A percentile compares a stretch with the other conserved stretches of the same genome.
Evolutionary conservation across 148 eudicot species (phyloP).

Genomic region (Beta vulgaris): DNA sequence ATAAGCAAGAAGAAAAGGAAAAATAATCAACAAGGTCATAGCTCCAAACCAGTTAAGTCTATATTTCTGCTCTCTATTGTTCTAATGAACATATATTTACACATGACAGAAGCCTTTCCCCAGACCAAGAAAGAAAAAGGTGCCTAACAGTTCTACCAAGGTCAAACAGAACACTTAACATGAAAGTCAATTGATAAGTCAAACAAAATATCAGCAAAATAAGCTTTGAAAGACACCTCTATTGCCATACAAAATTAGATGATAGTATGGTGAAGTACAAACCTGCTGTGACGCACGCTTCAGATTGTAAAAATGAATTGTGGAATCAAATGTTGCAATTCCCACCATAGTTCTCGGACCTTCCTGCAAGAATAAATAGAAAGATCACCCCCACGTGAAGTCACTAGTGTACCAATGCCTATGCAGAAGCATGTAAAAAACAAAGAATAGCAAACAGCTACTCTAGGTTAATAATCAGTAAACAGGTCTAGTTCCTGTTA

Average conservation of each 20-base stretch:
- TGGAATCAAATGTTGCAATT: conserved; percentile 89
- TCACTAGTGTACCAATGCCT: neutral
- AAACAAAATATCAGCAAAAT: neutral
- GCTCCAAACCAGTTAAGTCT: neutral
- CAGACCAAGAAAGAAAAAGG: neutral
- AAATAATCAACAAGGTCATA: neutral
- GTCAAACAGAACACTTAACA: neutral
- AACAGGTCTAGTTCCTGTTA: neutral
- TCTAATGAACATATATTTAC: neutral
- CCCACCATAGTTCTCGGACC: conserved; percentile 92
- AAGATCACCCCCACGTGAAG: neutral
- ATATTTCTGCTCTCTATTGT: neutral
- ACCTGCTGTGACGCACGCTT: conserved; percentile 95
- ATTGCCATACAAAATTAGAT: conserved; percentile 8
- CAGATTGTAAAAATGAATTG: conserved; percentile 86
- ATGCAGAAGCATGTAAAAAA: neutral
- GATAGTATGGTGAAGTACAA: neutral
- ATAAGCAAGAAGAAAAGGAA: too few relatives aligned
- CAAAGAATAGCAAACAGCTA: neutral
- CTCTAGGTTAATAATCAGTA: neutral
- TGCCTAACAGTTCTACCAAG: neutral
- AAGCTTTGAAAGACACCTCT: neutral
- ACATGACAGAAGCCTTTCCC: neutral
- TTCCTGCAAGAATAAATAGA: conserved; percentile 49
- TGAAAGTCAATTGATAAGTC: neutral